phyloP scores from a whole-genome alignment of 352 stramenopile species.

The Phytopythium ostracodes region DNA sequence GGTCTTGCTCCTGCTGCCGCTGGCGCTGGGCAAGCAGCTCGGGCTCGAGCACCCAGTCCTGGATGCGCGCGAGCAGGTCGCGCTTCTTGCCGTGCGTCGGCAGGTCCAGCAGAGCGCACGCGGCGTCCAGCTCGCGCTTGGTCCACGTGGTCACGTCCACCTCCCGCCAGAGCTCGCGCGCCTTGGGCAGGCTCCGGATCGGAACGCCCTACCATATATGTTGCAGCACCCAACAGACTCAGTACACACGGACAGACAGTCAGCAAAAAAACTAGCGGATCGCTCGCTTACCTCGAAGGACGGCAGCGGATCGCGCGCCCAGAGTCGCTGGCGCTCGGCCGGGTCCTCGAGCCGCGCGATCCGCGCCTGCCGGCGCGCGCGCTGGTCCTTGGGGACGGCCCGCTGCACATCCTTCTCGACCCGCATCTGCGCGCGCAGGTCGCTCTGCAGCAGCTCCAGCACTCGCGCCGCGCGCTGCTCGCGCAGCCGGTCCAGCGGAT shows the following conservation, averaged over 20 bases:
- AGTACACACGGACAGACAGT: neutral
- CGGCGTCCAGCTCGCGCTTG: slow-evolving; percentile 49
- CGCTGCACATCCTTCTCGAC: slow-evolving; percentile 34
- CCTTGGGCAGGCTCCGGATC: slow-evolving; percentile 58
- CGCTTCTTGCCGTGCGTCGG: slow-evolving; percentile 44
- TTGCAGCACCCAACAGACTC: neutral
- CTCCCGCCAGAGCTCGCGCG: slow-evolving; percentile 49
- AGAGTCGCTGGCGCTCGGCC: slow-evolving; percentile 43
- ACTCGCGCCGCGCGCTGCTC: slow-evolving; percentile 61
- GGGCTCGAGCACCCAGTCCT: slow-evolving; percentile 69
- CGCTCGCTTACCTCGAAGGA: slow-evolving; percentile 28
- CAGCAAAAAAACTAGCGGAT: neutral
- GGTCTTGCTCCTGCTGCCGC: slow-evolving; percentile 27
- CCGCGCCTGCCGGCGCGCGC: slow-evolving; percentile 35
- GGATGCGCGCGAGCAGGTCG: slow-evolving; percentile 56
- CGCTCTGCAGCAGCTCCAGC: slow-evolving; percentile 50
- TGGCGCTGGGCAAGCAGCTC: slow-evolving; percentile 34
- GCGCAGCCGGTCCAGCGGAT: slow-evolving; percentile 58
- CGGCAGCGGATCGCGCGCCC: slow-evolving; percentile 32
- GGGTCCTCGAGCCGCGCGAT: slow-evolving; percentile 45
- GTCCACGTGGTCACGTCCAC: slow-evolving; percentile 51
- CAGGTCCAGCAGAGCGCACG: slow-evolving; percentile 57
- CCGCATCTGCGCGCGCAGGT: slow-evolving; percentile 55
- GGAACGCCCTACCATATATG: slow-evolving; percentile 29
- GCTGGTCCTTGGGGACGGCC: slow-evolving; percentile 20